These are phyloP conservation scores for Bipolaris sorokiniana DNA, from an alignment of 2,329 filamentous ascomycete species.

Conservation along the genomic window DNA sequence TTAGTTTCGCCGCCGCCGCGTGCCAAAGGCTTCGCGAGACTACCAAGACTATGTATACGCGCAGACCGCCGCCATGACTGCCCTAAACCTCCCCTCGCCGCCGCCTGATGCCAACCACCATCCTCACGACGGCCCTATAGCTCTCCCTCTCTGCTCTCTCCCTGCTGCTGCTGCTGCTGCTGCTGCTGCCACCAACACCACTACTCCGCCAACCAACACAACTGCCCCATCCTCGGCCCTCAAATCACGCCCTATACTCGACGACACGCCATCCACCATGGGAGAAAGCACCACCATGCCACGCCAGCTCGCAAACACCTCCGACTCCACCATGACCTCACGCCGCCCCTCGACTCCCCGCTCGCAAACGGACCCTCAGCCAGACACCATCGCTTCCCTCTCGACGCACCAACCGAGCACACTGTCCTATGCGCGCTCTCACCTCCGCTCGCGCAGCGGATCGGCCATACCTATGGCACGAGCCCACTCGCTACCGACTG, in stretches of 20 bases:
- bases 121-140: slow-evolving; percentile 5
- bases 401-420: slow-evolving; percentile 50
- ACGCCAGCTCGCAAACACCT: slow-evolving; percentile 35
- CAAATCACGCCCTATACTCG: not conserved
- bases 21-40: slow-evolving; percentile 7
- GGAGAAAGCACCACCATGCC: slow-evolving; percentile 29
- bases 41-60: slow-evolving; percentile 38
- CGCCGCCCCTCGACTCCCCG: slow-evolving; percentile 46
- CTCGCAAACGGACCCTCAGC: slow-evolving; percentile 49
- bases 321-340: slow-evolving; percentile 29
- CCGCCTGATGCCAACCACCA: slow-evolving; percentile 19
- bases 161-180: slow-evolving; percentile 9
- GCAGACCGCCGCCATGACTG: slow-evolving; percentile 37
- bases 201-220: not conserved
- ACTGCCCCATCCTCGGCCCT: not conserved
- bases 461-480: slow-evolving; percentile 53
- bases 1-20: slow-evolving; percentile 22
- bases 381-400: slow-evolving; percentile 29
- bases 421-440: slow-evolving; percentile 55
- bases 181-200: no score
- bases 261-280: slow-evolving; percentile 26
- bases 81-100: slow-evolving; percentile 25
- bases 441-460: slow-evolving; percentile 55
- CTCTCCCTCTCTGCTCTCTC: not conserved
- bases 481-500: slow-evolving; percentile 55